Conservation (phyloP, 2,329 filamentous ascomycete genomes). For the Aspergillus thermomutatus region DNA sequence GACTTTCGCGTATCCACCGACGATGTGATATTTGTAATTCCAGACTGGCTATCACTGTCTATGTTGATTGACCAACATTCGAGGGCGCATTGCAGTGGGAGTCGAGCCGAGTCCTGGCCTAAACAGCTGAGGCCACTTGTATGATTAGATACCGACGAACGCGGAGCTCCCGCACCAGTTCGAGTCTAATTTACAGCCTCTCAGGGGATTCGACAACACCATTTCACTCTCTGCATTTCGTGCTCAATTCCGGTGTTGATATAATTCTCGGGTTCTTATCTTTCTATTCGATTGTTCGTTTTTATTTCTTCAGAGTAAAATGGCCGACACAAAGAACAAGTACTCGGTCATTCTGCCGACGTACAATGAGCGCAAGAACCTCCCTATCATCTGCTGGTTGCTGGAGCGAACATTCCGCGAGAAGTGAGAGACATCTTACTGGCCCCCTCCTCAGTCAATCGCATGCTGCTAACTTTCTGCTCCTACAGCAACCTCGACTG, state of each 20-base stretch:
- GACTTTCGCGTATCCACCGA: neutral
- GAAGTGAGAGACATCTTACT: slow-evolving; percentile 55
- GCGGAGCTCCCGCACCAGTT: neutral
- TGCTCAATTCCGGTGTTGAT: neutral
- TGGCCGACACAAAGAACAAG: slow-evolving; percentile 59
- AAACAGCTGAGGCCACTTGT: neutral
- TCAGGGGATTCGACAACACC: neutral
- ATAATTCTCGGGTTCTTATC: neutral
- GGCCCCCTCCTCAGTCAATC: neutral
- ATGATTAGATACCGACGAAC: neutral
- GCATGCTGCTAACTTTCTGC: slow-evolving; percentile 1
- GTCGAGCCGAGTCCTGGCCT: neutral
- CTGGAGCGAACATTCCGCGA: slow-evolving; percentile 88
- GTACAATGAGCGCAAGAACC: slow-evolving; percentile 96
- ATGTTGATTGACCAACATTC: too few relatives aligned
- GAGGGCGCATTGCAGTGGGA: neutral
- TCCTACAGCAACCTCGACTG: slow-evolving; percentile 81
- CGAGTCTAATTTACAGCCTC: neutral
- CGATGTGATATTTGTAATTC: neutral
- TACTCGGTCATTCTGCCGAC: slow-evolving; percentile 98
- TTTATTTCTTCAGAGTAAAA: slow-evolving; percentile 18
- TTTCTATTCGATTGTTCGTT: neutral
- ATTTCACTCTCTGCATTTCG: neutral
- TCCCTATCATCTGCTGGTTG: slow-evolving; percentile 93
- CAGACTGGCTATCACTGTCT: neutral